Conservation (phyloP, 2,329 filamentous ascomycete genomes). For the Microdochium nivale region DNA sequence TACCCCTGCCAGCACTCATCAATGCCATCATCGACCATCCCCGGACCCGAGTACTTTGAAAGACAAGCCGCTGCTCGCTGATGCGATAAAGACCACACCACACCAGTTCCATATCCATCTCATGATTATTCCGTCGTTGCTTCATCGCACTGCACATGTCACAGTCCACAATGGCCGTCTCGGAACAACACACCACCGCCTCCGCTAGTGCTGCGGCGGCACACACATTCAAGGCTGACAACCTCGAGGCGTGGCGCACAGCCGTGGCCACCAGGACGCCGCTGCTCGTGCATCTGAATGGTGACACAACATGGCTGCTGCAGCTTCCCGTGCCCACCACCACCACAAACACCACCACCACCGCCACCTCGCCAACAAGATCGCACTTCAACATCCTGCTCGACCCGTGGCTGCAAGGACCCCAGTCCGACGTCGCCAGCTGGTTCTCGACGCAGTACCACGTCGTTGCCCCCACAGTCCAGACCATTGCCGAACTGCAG, state of each 20-base stretch:
- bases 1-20: not conserved
- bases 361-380: constrained; percentile 29
- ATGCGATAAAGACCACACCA: too few species aligned
- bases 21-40: not conserved
- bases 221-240: not conserved
- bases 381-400: constrained; percentile 56
- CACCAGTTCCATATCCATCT: too few species aligned
- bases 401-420: constrained; percentile 56
- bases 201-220: not conserved
- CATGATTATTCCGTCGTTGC: too few species aligned
- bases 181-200: not conserved
- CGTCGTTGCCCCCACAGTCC: constrained; percentile 40
- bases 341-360: not conserved
- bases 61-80: too few species aligned
- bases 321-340: constrained; percentile 47
- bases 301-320: constrained; percentile 60
- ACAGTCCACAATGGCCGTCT: too few species aligned
- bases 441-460: constrained; percentile 63
- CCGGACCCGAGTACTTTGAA: too few species aligned
- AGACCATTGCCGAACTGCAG: constrained; percentile 47
- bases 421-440: constrained; percentile 52
- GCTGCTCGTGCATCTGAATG: constrained; percentile 56
- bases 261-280: constrained; percentile 9
- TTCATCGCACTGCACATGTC: too few species aligned
- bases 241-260: not conserved